Evolutionary conservation across 2,329 filamentous ascomycete species (phyloP).

Genomic region (Calonectria ilicicola): DNA sequence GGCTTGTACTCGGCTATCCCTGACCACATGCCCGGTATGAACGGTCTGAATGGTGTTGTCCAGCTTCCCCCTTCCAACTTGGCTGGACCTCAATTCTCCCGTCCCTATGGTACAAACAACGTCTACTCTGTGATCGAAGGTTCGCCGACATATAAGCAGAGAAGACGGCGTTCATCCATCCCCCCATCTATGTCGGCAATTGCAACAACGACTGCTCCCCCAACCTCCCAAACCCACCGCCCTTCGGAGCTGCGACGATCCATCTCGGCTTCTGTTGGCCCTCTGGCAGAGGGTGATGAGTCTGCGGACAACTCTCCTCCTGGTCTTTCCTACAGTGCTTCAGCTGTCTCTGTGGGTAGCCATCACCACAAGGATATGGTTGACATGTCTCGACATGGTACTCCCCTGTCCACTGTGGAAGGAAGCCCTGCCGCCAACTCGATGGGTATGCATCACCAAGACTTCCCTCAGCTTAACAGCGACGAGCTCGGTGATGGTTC

Average conservation of each 20-base stretch:
- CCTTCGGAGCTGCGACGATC: slow-evolving; percentile 93
- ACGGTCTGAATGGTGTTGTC: slow-evolving; percentile 87
- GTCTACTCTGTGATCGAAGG: slow-evolving; percentile 97
- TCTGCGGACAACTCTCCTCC: slow-evolving; percentile 83
- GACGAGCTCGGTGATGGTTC: slow-evolving; percentile 71
- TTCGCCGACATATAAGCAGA: slow-evolving; percentile 98
- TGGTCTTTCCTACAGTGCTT: slow-evolving; percentile 78
- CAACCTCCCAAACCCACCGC: slow-evolving; percentile 74
- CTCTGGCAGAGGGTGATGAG: slow-evolving; percentile 84
- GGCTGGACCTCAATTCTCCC: slow-evolving; percentile 81
- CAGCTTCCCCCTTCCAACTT: slow-evolving; percentile 90
- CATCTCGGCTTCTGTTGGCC: slow-evolving; percentile 87
- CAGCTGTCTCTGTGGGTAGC: slow-evolving; percentile 70
- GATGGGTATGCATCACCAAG: slow-evolving; percentile 78
- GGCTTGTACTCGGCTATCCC: slow-evolving; percentile 95
- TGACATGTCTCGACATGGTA: slow-evolving; percentile 89
- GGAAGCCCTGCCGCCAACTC: slow-evolving; percentile 82
- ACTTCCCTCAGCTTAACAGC: slow-evolving; percentile 72
- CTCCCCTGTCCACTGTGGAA: slow-evolving; percentile 87
- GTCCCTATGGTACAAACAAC: slow-evolving; percentile 79
- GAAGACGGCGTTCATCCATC: slow-evolving; percentile 91
- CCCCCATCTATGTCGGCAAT: slow-evolving; percentile 80
- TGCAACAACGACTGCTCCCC: slow-evolving; percentile 74
- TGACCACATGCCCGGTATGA: slow-evolving; percentile 80
- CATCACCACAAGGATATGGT: slow-evolving; percentile 83